Percentiles rank a stretch among this genome's conserved stretches.
phyloP scores from a whole-genome alignment of 371 early-diverging fungal species.

The Mortierella sp. region DNA sequence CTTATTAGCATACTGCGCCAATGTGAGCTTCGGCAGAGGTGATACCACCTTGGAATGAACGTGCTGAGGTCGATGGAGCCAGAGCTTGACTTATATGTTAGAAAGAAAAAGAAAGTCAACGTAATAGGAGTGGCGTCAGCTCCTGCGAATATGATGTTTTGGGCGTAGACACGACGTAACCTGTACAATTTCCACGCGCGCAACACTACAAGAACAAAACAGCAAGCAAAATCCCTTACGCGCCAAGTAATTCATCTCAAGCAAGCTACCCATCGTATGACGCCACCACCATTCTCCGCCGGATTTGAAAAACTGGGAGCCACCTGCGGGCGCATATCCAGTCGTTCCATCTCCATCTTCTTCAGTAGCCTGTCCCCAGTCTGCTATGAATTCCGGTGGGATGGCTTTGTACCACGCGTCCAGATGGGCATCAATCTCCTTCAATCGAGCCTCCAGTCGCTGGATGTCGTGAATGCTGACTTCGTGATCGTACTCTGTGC shows the following conservation, averaged over 20 bases:
- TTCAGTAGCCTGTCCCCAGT: slow-evolving; percentile 41
- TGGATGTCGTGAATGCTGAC: slow-evolving; percentile 28
- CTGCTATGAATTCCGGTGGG: slow-evolving; percentile 25
- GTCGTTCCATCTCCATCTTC: slow-evolving; percentile 20
- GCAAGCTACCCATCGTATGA: slow-evolving; percentile 37
- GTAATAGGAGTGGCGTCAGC: too few species aligned
- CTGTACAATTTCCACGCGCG: too few species aligned
- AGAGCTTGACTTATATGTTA: slow-evolving; percentile 28
- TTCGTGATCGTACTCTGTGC: slow-evolving; percentile 50
- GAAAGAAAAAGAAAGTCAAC: not conserved
- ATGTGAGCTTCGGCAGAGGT: slow-evolving; percentile 17
- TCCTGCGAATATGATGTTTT: too few species aligned
- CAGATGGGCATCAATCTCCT: slow-evolving; percentile 44
- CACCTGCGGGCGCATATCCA: slow-evolving; percentile 24
- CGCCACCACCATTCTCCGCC: slow-evolving; percentile 57
- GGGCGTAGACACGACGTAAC: too few species aligned
- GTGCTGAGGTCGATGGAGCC: slow-evolving; percentile 53
- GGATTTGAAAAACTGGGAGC: slow-evolving; percentile 40
- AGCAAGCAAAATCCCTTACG: slow-evolving; percentile 26
- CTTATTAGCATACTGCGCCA: slow-evolving; percentile 48
- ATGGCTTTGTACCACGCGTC: slow-evolving; percentile 38
- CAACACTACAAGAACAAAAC: not conserved
- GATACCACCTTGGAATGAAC: slow-evolving; percentile 38
- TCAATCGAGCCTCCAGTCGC: slow-evolving; percentile 34
- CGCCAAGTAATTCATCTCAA: slow-evolving; percentile 35